Evolutionary conservation across 441 rosid genomes (phyloP), one percentile per base, ranked within the genome.

Genomic region (Flueggea neowawraea): DNA sequence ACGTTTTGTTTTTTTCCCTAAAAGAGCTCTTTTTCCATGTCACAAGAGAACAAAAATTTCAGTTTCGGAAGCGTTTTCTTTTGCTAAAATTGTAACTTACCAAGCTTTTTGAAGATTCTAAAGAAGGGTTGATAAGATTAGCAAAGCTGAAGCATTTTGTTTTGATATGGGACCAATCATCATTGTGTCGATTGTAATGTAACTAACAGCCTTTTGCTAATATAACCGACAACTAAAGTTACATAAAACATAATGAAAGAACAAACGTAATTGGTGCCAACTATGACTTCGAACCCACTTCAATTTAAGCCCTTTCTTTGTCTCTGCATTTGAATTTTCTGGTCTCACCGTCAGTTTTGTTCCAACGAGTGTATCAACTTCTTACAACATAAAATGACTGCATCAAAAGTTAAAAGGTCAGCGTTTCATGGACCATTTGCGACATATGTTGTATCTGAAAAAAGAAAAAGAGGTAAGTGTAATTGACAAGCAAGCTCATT

Each of bases 381-480:
- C 48, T 54, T 70, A 61, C 65, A 55, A 62, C 66, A 63, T 33
- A 66, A n/a, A 62, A 62, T 58, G 54, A 61, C 61, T 22, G 61
- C 45, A 64, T 53, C 57, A 33, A 63, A 51, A 67, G 64, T 60
- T 68, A 45, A 70, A 58, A 72, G 8, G 67, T 66, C 60, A 65
- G 74, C 63, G 57, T 57, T 71, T 75, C 60, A 58, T 16, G 61
- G 71, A 65, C 54, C 51, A 64, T 69, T 68, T 67, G 75, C 54
- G 67, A 64, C 33, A 60, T 74, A 55, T 69, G 55, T 58, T 67
- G 66, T 59, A 55, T 54, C 52, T 61, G 47, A 22, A 3, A 10
- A 16, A 22, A 0, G 6, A 32, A 28, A 16, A 12, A 16, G 11
- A 53, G 28, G 44, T 43, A 51, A 55, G 33, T 17, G 58, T 64